Conservation (phyloP, 805 yeast species). For the Candida michaelii region DNA sequence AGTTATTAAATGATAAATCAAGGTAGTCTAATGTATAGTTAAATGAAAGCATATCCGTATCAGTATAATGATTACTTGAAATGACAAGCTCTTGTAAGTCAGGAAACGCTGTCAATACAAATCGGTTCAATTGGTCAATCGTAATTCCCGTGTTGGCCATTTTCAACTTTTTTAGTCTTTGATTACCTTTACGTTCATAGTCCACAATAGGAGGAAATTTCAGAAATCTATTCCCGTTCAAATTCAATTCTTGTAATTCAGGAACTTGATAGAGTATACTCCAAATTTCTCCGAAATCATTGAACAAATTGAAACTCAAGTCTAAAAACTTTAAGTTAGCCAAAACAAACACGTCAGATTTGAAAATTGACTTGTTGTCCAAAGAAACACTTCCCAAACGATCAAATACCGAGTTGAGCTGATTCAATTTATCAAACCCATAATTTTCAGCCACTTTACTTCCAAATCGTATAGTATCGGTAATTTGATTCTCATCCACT, state of each 20-base stretch:
- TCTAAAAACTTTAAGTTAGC: constrained; percentile 43
- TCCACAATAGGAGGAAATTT: not conserved
- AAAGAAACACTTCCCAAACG: constrained; percentile 51
- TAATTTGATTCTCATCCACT: constrained; percentile 23
- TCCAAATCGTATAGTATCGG: constrained; percentile 46
- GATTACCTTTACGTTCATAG: not conserved
- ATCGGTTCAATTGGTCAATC: constrained; percentile 14
- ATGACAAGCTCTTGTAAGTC: constrained; percentile 30
- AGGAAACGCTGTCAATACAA: constrained; percentile 36
- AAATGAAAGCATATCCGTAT: constrained; percentile 15
- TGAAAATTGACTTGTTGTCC: constrained; percentile 38
- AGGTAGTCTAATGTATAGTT: constrained; percentile 10
- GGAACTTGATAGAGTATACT: constrained; percentile 37
- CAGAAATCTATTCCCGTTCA: constrained; percentile 55
- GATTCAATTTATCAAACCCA: constrained; percentile 62
- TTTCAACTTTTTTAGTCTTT: constrained; percentile 19
- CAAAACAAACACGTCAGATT: constrained; percentile 9
- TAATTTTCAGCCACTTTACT: constrained; percentile 56
- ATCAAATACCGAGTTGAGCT: constrained; percentile 46
- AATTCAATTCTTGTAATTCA: constrained; percentile 38
- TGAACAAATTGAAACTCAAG: constrained; percentile 59
- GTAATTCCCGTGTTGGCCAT: constrained; percentile 27
- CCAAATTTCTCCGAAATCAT: constrained; percentile 38
- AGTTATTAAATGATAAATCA: constrained; percentile 44
- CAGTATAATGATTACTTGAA: constrained; percentile 33